Percentiles rank a stretch among this genome's conserved stretches.
phyloP scores from a whole-genome alignment of 129 eudicot genomes.

The Sambucus nigra region DNA sequence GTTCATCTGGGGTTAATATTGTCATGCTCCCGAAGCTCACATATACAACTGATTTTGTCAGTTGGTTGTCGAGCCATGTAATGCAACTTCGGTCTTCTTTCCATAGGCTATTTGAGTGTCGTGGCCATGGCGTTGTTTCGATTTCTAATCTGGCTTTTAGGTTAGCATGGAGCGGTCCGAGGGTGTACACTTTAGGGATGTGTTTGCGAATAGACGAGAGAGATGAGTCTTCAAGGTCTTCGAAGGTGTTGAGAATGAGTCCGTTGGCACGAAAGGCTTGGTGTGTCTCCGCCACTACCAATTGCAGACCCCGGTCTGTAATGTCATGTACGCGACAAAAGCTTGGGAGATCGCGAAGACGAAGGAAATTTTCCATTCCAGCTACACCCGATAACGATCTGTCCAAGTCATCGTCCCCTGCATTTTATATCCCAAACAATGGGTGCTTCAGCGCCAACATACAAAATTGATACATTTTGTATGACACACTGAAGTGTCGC shows the following conservation, averaged over 20 bases:
- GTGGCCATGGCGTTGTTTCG: conserved; percentile 12
- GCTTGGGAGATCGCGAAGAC: not conserved
- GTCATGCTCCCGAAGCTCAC: conserved; percentile 63
- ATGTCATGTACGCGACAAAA: not conserved
- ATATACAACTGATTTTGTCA: conserved; percentile 38
- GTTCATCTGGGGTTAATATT: conserved; percentile 24
- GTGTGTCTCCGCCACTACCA: not conserved
- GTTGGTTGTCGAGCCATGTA: conserved; percentile 39
- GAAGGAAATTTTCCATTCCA: not conserved
- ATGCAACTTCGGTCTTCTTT: conserved; percentile 45
- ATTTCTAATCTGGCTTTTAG: conserved; percentile 21
- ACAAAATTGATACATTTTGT: no score
- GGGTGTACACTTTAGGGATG: not conserved
- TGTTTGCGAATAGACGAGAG: not conserved
- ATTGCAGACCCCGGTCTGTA: not conserved
- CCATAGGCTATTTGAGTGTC: conserved; percentile 35
- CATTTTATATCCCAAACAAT: no score
- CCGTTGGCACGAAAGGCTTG: not conserved
- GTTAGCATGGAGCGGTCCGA: conserved; percentile 11
- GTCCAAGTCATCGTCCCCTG: not conserved
- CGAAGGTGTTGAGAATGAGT: not conserved
- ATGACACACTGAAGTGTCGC: no score
- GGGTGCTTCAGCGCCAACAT: no score
- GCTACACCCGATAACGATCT: not conserved
- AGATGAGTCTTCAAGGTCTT: not conserved